Percentiles rank a stretch among this genome's conserved stretches.
These are phyloP conservation scores for Coemansia erecta DNA, from an alignment of 192 early-diverging fungal genomes.

Conservation along the genomic window DNA sequence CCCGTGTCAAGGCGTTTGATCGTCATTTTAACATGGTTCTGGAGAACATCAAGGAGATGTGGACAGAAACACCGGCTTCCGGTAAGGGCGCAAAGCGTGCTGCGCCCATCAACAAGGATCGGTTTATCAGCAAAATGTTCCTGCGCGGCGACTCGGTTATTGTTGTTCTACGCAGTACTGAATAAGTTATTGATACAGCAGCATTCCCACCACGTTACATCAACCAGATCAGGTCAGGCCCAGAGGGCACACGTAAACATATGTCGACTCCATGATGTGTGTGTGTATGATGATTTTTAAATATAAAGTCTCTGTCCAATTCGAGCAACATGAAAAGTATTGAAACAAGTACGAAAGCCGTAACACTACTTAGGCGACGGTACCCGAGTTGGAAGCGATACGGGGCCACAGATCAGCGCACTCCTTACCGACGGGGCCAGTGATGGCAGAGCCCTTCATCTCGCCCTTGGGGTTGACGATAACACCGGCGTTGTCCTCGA, in stretches of 20 bases:
- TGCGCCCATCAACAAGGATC: conserved; percentile 95
- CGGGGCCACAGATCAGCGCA: conserved; percentile 99
- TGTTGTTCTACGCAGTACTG: conserved; percentile 60
- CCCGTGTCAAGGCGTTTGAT: conserved; percentile 98
- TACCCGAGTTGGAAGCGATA: conserved; percentile 91
- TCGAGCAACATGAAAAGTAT: conserved; percentile 17
- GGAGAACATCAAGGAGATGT: conserved; percentile 99
- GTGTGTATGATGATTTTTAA: background rate
- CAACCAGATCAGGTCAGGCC: background rate
- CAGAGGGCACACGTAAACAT: background rate
- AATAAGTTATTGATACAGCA: conserved; percentile 8
- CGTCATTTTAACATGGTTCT: conserved; percentile 99
- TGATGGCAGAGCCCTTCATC: conserved; percentile 99
- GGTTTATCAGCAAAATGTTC: conserved; percentile 98
- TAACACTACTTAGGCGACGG: conserved; percentile 61
- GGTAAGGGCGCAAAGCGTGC: conserved; percentile 92
- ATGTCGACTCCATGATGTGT: background rate
- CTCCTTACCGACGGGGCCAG: conserved; percentile 99
- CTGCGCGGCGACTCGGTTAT: conserved; percentile 95
- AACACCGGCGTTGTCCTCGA: conserved; percentile 99
- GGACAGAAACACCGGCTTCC: conserved; percentile 89
- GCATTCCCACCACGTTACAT: background rate
- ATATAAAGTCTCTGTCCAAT: conserved; percentile 15
- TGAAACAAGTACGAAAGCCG: conserved; percentile 15
- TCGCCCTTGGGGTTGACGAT: conserved; percentile 99